Evolutionary conservation across 305 asterid genomes (phyloP), one percentile per base, ranked within the genome.

Genomic region (Rubia peregrina): DNA sequence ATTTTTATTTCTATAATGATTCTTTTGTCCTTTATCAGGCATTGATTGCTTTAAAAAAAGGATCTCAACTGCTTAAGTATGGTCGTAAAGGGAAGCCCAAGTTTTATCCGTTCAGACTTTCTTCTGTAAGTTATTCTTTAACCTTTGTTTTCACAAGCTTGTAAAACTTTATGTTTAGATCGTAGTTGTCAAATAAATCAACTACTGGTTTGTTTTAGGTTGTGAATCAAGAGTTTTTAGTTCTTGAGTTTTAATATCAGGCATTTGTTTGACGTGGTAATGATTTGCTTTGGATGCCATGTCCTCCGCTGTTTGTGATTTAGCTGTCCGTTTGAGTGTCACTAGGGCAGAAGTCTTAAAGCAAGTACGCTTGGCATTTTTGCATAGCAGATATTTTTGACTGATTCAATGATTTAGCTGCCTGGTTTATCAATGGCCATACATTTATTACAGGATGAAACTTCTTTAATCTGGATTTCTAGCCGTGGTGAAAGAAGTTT

Each of bases 81-180:
- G 97, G 98, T 71, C 97, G 96, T 67, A 90, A 92, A 79, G 98
- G 98, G 78, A 88, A 87, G 78, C 98, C 97, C 40, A 90, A 92
- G 78, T 85, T 89, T 80, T 92, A 84, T 81, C 97, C 96, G 16
- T 90, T 92, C 76, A 82, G 95, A 85, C 89, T 92, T 79, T 88
- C 98, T 67, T 77, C 65, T 62, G 98, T 93, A 84, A 87, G 96
- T 80, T 51, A 41, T 55, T 68, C 59, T 49, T 8, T 21, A 9
- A 30, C 22, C 9, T 22, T 59, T 44, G 19, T 65, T 8, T 65
- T 42, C 16, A 19, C 51, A 17, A 64, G 22, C 51, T 64, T 64
- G n/a, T 40, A 38, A 63, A 36, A 63, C 40, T 24, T 11, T 4
- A 36, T 11, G 44, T 61, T 49, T 65, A 65, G 21, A 73, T n/a